A percentile compares a stretch with the other conserved stretches of the same genome.
These are phyloP conservation scores for Globisporangium perplexum DNA, from an alignment of 352 stramenopile genomes.

Conservation along the genomic window DNA sequence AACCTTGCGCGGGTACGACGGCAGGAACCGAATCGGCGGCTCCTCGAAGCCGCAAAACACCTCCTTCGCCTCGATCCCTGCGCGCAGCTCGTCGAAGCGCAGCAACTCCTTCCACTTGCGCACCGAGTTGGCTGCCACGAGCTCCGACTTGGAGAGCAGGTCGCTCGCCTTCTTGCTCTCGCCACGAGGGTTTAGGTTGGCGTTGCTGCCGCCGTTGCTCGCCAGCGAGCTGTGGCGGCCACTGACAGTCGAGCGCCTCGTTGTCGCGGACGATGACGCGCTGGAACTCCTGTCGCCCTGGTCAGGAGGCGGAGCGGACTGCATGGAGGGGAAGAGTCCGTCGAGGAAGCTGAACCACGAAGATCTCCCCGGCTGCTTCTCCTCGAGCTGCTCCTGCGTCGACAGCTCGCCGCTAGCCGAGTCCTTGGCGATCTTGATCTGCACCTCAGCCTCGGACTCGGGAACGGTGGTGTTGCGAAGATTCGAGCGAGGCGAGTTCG, in stretches of 20 bases:
- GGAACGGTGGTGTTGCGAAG: conserved; percentile 9
- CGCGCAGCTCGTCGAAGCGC: conserved; percentile 62
- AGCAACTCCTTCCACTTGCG: conserved; percentile 73
- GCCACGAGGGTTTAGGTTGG: conserved; percentile 5
- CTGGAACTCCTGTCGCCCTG: neutral
- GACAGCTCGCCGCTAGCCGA: neutral
- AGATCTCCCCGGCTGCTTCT: neutral
- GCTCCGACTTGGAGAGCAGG: conserved; percentile 51
- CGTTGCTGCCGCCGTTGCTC: neutral
- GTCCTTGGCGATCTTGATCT: conserved; percentile 8
- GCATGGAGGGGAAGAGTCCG: conserved; percentile 25
- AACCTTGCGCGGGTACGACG: conserved; percentile 63
- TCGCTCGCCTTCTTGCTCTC: conserved; percentile 61
- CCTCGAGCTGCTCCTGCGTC: conserved; percentile 1
- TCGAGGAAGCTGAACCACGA: conserved; percentile 53
- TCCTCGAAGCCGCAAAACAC: conserved; percentile 86
- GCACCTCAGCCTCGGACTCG: conserved; percentile 5
- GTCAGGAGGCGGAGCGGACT: neutral
- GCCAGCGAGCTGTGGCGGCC: neutral
- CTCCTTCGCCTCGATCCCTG: conserved; percentile 73
- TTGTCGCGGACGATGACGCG: neutral
- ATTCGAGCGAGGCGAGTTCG: conserved; percentile 1
- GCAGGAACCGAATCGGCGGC: conserved; percentile 65
- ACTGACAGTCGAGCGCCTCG: conserved; percentile 10
- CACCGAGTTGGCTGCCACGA: conserved; percentile 49